A percentile compares a stretch with the other conserved stretches of the same genome.
phyloP scores from a whole-genome alignment of 352 stramenopile genomes.

The Thraustotheca clavata region DNA sequence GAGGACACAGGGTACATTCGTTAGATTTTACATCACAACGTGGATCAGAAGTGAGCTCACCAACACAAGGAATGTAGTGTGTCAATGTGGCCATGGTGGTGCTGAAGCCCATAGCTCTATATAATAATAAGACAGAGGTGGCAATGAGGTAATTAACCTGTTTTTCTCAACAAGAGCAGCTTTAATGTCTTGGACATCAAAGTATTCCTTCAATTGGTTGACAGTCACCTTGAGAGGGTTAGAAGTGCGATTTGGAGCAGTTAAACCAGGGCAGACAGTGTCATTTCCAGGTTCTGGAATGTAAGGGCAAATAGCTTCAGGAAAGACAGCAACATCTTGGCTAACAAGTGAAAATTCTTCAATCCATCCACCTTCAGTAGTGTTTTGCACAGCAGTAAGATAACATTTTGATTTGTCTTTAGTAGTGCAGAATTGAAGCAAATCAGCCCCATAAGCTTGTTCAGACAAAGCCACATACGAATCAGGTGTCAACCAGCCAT shows the following conservation, averaged over 20 bases:
- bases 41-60: slow-evolving; percentile 34
- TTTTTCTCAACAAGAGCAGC: slow-evolving; percentile 31
- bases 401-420: slow-evolving; percentile 25
- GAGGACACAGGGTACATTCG: slow-evolving; percentile 42
- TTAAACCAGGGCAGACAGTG: slow-evolving; percentile 35
- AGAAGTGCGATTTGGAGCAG: slow-evolving; percentile 27
- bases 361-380: slow-evolving; percentile 46
- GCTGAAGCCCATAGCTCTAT: slow-evolving; percentile 40
- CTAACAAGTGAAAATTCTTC: slow-evolving; percentile 41
- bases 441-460: slow-evolving; percentile 52
- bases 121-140: background rate
- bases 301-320: slow-evolving; percentile 42
- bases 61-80: slow-evolving; percentile 55
- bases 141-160: slow-evolving; percentile 12
- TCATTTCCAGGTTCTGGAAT: slow-evolving; percentile 35
- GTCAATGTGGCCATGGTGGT: slow-evolving; percentile 49
- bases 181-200: slow-evolving; percentile 37
- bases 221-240: slow-evolving; percentile 42
- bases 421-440: slow-evolving; percentile 46
- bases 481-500: slow-evolving; percentile 42
- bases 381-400: slow-evolving; percentile 28
- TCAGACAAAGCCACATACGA: slow-evolving; percentile 54
- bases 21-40: slow-evolving; percentile 45
- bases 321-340: slow-evolving; percentile 46
- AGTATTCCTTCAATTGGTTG: slow-evolving; percentile 39